phyloP scores from a whole-genome alignment of 148 eudicot genomes.

The Fagopyrum homotropicum region DNA sequence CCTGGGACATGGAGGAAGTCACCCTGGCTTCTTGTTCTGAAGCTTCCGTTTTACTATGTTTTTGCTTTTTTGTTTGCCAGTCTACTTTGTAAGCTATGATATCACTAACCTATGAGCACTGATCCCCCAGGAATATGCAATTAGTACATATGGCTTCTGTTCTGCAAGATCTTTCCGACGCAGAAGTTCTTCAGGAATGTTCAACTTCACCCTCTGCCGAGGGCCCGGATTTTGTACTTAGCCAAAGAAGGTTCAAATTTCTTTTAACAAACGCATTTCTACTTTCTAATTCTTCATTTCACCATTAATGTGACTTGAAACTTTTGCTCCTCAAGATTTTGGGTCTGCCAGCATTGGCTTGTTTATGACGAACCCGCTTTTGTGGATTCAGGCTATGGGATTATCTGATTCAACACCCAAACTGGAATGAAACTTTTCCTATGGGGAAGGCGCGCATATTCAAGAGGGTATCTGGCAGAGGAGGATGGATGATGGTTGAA shows the following conservation, averaged over 20 bases:
- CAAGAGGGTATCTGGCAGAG: conserved; percentile 31
- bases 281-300: background rate
- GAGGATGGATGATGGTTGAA: conserved; percentile 40
- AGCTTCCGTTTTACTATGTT: background rate
- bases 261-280: background rate
- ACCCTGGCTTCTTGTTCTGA: background rate
- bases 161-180: conserved; percentile 46
- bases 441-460: conserved; percentile 55
- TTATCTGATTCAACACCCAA: conserved; percentile 55
- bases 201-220: conserved; percentile 91
- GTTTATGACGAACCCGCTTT: background rate
- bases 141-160: conserved; percentile 30
- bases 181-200: conserved; percentile 50
- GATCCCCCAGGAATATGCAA: conserved; percentile 36
- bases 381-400: conserved; percentile 48
- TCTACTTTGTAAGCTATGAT: background rate
- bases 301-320: background rate
- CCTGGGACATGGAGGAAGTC: too few relatives aligned
- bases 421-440: conserved; percentile 61
- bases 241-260: conserved; percentile 48
- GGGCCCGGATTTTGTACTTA: conserved; percentile 74
- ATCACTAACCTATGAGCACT: background rate
- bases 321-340: background rate
- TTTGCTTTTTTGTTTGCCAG: background rate
- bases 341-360: background rate